phyloP scores from a whole-genome alignment of 1,284 basidiomycete genomes.

The Pseudozyma tsukubaensis region DNA sequence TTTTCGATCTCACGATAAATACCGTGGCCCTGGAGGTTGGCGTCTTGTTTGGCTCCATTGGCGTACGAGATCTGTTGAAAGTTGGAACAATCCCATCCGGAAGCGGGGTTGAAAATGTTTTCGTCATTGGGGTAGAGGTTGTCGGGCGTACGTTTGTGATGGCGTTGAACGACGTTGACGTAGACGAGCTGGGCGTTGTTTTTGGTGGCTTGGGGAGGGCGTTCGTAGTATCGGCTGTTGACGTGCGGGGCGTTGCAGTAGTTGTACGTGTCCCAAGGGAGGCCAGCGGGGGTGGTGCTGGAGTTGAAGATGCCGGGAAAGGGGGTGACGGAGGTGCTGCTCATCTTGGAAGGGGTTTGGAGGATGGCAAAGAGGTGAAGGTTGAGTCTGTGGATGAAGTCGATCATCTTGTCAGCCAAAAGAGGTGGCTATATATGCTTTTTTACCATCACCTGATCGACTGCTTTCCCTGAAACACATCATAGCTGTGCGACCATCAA shows the following conservation, averaged over 20 bases:
- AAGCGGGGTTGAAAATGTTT: conserved; percentile 70
- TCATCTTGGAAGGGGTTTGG: conserved; percentile 5
- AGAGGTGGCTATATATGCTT: conserved; percentile 4
- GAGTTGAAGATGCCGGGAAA: conserved; percentile 34
- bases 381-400: not conserved
- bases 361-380: not conserved
- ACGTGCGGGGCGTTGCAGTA: conserved; percentile 55
- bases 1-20: conserved; percentile 71
- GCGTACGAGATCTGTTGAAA: conserved; percentile 42
- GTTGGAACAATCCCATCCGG: conserved; percentile 53
- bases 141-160: conserved; percentile 69
- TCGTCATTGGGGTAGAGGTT: conserved; percentile 72
- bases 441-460: not conserved
- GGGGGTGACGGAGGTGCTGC: conserved; percentile 16
- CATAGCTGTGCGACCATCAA: no score
- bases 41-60: conserved; percentile 14
- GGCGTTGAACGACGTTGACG: conserved; percentile 54
- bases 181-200: conserved; percentile 45
- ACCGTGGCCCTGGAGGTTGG: conserved; percentile 28
- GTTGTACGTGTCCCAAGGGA: conserved; percentile 52
- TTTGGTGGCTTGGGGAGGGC: conserved; percentile 25
- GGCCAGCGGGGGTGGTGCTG: conserved; percentile 22
- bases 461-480: no score
- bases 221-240: conserved; percentile 27
- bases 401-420: not conserved